Base-by-base conservation (phyloP, 345 rosid species). In the Microcos paniculata region DNA sequence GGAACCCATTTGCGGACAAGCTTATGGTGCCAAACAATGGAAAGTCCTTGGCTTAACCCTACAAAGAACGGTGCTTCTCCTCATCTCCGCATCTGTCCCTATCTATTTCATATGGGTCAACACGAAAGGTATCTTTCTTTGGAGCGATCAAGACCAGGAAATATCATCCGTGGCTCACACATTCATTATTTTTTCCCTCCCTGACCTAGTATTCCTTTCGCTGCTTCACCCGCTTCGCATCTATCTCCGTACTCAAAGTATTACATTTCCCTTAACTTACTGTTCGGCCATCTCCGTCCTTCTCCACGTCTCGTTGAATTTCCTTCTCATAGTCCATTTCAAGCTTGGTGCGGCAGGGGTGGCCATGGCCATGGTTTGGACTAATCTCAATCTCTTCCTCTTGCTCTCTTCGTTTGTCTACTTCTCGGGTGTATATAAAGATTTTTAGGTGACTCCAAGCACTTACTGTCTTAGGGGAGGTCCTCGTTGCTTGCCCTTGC, bases 31-130 rank as follows among this genome's bases (percentile, higher is more conserved):
- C n/a, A n/a, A n/a, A n/a, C n/a, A n/a, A n/a, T n/a, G n/a, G 91
- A 96, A 96, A 79, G 88, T 93, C 48, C 90, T 96, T 12, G 99
- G 98, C 42, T 76, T 93, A 61, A 96, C 99, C 59, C 92, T 96
- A 52, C 99, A 96, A 74, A 85, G 97, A 77, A 93, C 99, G 18
- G 92, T 96, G 59, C 93, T 96, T 38, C 98, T 96, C 73, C 98
- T 96, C 58, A 93, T 96, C 74, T 88, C 92, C 0, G 75, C 87
- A 58, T 91, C 98, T 15, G 31, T 96, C 42, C 99, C 99, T 18
- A 93, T 96, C 79, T 87, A 94, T 30, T 83, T 93, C 82, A 61
- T 87, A 80, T 96, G 99, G 99, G 71, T 91, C 16, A 87, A n/a
- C n/a, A n/a, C n/a, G n/a, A n/a, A n/a, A n/a, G n/a, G n/a, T n/a